phyloP scores from a whole-genome alignment of 306 rosid genomes.

The Dalbergia cultrata region DNA sequence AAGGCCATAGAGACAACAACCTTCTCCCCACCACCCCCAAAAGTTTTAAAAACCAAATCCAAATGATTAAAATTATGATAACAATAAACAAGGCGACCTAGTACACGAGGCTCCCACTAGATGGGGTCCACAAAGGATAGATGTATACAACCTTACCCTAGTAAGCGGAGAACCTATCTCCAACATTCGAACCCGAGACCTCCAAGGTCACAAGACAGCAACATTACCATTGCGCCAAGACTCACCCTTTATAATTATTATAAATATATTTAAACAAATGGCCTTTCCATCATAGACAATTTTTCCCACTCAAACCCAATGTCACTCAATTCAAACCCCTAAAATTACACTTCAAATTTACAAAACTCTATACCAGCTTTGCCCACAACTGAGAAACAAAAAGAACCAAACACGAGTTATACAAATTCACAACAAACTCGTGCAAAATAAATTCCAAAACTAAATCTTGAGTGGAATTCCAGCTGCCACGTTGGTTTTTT shows the following conservation, averaged over 20 bases:
- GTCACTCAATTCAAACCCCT: constrained; percentile 15
- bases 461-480: not conserved
- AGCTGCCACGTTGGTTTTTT: too few species aligned
- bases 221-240: too few species aligned
- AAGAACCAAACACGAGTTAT: not conserved
- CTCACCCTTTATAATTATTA: not conserved
- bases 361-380: not conserved
- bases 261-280: not conserved
- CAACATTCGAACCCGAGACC: too few species aligned
- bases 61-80: not conserved
- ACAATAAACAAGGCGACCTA: too few species aligned
- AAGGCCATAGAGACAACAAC: not conserved
- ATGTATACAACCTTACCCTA: too few species aligned
- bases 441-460: not conserved
- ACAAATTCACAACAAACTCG: not conserved
- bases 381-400: not conserved
- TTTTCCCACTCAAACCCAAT: constrained; percentile 35
- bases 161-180: too few species aligned
- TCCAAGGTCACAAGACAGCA: too few species aligned
- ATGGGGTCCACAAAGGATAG: too few species aligned
- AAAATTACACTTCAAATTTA: not conserved
- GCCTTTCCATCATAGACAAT: not conserved
- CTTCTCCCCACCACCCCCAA: not conserved
- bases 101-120: too few species aligned
- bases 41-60: not conserved